A percentile compares a stretch with the other conserved stretches of the same genome.
phyloP scores from a whole-genome alignment of 1,284 basidiomycete species.

The Malassezia globosa region DNA sequence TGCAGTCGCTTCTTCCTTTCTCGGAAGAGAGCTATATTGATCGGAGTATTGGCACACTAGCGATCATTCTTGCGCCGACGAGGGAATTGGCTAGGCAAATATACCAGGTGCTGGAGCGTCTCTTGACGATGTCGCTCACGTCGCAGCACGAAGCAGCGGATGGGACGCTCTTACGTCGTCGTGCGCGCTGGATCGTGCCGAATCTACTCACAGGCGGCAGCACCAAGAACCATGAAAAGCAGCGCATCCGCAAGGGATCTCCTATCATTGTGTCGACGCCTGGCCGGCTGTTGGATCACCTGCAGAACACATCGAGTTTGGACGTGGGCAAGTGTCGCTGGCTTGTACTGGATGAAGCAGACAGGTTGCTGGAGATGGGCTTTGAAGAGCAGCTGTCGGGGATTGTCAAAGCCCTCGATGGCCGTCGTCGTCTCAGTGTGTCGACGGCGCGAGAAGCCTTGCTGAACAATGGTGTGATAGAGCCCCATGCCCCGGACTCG shows the following conservation, averaged over 20 bases:
- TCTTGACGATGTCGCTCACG: conserved; percentile 58
- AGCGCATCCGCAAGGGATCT: conserved; percentile 60
- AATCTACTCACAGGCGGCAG: conserved; percentile 71
- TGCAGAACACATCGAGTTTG: conserved; percentile 74
- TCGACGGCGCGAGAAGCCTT: conserved; percentile 55
- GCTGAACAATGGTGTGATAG: conserved; percentile 14
- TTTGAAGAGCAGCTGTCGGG: conserved; percentile 54
- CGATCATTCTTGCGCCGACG: conserved; percentile 86
- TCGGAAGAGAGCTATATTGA: conserved; percentile 61
- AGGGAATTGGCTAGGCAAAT: conserved; percentile 92
- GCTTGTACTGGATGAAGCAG: conserved; percentile 94
- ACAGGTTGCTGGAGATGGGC: conserved; percentile 63
- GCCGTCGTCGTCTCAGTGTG: conserved; percentile 29
- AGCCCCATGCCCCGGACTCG: conserved; percentile 18
- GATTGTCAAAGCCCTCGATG: conserved; percentile 56
- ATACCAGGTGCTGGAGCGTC: conserved; percentile 58
- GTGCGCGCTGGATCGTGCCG: conserved; percentile 74
- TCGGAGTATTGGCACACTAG: conserved; percentile 73
- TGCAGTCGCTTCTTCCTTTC: conserved; percentile 83
- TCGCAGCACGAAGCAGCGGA: conserved; percentile 51
- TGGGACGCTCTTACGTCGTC: conserved; percentile 38
- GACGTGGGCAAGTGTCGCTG: conserved; percentile 86
- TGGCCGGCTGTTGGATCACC: conserved; percentile 62
- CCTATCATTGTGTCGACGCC: conserved; percentile 63
- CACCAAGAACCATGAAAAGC: conserved; percentile 64